Conservation (phyloP, 805 yeast genomes). For the Pichia rugopelliculosa region DNA sequence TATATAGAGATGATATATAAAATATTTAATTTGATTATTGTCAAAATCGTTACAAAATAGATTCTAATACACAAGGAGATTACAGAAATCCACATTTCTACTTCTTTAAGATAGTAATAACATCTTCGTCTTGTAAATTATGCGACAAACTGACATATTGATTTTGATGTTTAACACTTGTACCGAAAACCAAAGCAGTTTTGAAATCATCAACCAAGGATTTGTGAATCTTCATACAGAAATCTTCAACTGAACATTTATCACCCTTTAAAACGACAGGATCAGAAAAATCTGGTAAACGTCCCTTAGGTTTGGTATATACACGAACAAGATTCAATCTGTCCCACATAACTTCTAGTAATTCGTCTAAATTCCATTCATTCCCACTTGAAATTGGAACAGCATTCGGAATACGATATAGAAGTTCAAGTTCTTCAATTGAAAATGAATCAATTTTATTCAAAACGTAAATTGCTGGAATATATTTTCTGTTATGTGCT, state of each 20-base stretch:
- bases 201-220: slow-evolving; percentile 89
- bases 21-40: background rate
- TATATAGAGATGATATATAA: background rate
- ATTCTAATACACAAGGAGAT: background rate
- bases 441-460: slow-evolving; percentile 95
- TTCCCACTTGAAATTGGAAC: slow-evolving; percentile 94
- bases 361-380: slow-evolving; percentile 96
- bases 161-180: slow-evolving; percentile 95
- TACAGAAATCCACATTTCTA: slow-evolving; percentile 20
- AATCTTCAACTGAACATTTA: slow-evolving; percentile 84
- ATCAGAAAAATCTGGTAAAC: slow-evolving; percentile 85
- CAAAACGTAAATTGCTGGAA: slow-evolving; percentile 90
- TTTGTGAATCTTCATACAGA: slow-evolving; percentile 94
- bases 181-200: slow-evolving; percentile 87
- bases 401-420: slow-evolving; percentile 92
- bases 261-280: slow-evolving; percentile 88
- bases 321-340: slow-evolving; percentile 86
- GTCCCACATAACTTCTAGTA: slow-evolving; percentile 94
- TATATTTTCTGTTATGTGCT: slow-evolving; percentile 82
- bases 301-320: slow-evolving; percentile 95
- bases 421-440: slow-evolving; percentile 82
- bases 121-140: slow-evolving; percentile 89
- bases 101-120: slow-evolving; percentile 86
- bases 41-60: background rate
- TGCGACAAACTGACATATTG: slow-evolving; percentile 90